Evolutionary conservation across 345 rosid species (phyloP).

Genomic region (Acer yangbiense): DNA sequence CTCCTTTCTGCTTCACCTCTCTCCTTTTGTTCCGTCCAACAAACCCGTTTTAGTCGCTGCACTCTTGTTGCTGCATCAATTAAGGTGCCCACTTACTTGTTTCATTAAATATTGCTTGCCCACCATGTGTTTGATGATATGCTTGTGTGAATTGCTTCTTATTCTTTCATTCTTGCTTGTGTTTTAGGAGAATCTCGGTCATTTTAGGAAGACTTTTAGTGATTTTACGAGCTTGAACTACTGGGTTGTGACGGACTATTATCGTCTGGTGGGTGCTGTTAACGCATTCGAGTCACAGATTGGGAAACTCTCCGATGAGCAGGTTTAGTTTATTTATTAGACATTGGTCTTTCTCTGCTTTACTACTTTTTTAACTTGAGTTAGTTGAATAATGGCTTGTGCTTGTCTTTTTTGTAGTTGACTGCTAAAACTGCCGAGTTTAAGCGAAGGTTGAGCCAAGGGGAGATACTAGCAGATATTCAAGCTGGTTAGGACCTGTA

Average conservation of each 20-base stretch:
- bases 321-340: slow-evolving; percentile 47
- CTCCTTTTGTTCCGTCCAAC: slow-evolving; percentile 21
- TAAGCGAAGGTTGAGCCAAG: slow-evolving; percentile 58
- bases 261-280: slow-evolving; percentile 73
- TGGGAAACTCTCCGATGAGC: slow-evolving; percentile 67
- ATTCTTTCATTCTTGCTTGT: neutral
- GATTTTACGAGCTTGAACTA: slow-evolving; percentile 67
- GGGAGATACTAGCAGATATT: slow-evolving; percentile 76
- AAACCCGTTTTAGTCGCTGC: slow-evolving; percentile 17
- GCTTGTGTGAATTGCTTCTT: slow-evolving; percentile 22
- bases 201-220: slow-evolving; percentile 47
- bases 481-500: slow-evolving; percentile 68
- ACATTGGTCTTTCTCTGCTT: slow-evolving; percentile 15
- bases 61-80: slow-evolving; percentile 40
- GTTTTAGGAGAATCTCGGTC: slow-evolving; percentile 49
- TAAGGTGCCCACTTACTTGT: slow-evolving; percentile 27
- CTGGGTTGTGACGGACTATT: slow-evolving; percentile 91
- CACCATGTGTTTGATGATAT: slow-evolving; percentile 57
- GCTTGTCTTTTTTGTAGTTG: slow-evolving; percentile 43
- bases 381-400: slow-evolving; percentile 9
- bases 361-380: neutral
- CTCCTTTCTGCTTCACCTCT: slow-evolving; percentile 18
- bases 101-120: slow-evolving; percentile 8
- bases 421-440: slow-evolving; percentile 78
- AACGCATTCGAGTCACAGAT: slow-evolving; percentile 60